phyloP scores from a whole-genome alignment of 164 flowering plant species.

The Santalum album region DNA sequence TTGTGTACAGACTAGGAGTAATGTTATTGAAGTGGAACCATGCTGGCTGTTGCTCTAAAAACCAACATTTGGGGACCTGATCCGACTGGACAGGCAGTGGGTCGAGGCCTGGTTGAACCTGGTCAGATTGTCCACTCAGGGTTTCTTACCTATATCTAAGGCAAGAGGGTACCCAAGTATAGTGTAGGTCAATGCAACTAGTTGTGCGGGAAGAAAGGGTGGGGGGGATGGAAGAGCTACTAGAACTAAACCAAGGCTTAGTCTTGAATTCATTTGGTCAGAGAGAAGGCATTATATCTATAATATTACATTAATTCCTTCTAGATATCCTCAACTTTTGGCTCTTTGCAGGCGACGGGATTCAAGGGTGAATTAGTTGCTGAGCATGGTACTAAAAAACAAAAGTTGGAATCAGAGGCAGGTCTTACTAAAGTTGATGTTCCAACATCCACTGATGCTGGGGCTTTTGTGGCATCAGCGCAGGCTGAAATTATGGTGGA shows the following conservation, averaged over 20 bases:
- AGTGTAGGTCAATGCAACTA: not conserved
- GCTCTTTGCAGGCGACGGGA: constrained; percentile 63
- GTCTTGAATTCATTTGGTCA: not conserved
- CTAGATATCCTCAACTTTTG: constrained; percentile 4
- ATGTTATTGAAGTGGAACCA: no score
- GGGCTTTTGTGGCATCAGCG: constrained; percentile 15
- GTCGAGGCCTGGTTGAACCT: no score
- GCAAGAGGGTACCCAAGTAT: no score
- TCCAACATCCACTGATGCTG: constrained; percentile 24
- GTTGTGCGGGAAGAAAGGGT: no score
- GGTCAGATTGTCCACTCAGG: no score
- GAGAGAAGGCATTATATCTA: not conserved
- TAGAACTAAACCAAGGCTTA: not conserved
- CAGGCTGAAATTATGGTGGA: constrained; percentile 23
- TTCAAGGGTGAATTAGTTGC: constrained; percentile 34
- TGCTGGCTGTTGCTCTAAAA: no score
- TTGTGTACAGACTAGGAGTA: no score
- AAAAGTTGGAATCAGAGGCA: constrained; percentile 25
- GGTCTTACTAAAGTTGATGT: constrained; percentile 21
- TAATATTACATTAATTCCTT: not conserved
- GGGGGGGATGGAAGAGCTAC: not conserved
- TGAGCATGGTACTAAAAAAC: constrained; percentile 48
- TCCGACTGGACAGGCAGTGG: no score
- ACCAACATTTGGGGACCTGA: no score
- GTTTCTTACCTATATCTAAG: no score